Conservation (phyloP, 2,329 filamentous ascomycete species). For the Trichoderma koningiopsis region DNA sequence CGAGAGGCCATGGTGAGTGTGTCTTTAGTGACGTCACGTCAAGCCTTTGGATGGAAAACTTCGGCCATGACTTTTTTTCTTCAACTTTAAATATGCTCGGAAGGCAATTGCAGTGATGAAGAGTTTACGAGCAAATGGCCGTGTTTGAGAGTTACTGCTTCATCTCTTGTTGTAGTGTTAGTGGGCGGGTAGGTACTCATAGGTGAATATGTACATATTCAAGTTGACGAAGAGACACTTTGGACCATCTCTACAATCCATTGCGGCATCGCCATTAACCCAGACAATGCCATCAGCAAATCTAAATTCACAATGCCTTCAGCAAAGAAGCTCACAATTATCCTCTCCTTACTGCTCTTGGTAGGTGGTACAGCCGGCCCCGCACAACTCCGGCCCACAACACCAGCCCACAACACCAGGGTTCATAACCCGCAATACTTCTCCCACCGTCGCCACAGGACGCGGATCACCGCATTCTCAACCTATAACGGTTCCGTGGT, state of each 20-base stretch:
- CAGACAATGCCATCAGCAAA: not conserved
- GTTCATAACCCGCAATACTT: not conserved
- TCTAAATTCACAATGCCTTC: not conserved
- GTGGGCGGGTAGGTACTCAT: not conserved
- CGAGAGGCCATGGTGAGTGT: not conserved
- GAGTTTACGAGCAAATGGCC: not conserved
- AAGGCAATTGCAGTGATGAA: not conserved
- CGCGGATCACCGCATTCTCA: conserved; percentile 21
- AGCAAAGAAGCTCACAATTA: not conserved
- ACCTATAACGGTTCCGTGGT: conserved; percentile 20
- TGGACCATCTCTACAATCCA: not conserved
- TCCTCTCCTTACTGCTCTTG: not conserved
- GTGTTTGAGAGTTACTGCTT: not conserved
- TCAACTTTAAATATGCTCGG: not conserved
- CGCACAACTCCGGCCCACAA: not conserved
- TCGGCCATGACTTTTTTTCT: not conserved
- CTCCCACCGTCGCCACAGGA: conserved; percentile 6
- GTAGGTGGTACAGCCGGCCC: not conserved
- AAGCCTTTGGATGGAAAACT: not conserved
- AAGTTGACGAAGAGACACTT: not conserved
- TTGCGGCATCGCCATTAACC: not conserved
- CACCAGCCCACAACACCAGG: not conserved
- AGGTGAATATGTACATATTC: not conserved
- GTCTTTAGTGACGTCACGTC: conserved; percentile 18
- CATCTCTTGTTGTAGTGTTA: not conserved